These are phyloP conservation scores for Neurospora sp. DNA, from an alignment of 495 filamentous ascomycete genomes.

Conservation along the genomic window DNA sequence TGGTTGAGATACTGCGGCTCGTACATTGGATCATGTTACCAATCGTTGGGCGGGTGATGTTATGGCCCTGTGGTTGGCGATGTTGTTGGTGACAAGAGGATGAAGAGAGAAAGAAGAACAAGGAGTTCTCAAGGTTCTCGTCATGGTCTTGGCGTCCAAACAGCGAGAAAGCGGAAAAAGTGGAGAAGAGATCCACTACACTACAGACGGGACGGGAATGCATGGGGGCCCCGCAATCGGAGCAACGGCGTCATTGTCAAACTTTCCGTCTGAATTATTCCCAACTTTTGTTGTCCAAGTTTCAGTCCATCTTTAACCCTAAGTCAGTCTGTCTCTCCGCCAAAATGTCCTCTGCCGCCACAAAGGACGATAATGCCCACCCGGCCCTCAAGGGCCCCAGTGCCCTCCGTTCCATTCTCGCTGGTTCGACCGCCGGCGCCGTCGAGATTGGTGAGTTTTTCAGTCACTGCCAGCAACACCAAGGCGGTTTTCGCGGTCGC, in stretches of 20 bases:
- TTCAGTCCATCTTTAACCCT: neutral
- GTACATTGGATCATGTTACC: too few species aligned
- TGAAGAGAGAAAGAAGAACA: neutral
- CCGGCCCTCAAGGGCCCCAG: slow-evolving; percentile 52
- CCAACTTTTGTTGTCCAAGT: neutral
- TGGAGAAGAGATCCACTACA: neutral
- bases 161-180: neutral
- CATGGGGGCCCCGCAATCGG: neutral
- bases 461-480: neutral
- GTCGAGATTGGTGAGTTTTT: slow-evolving; percentile 70
- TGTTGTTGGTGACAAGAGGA: neutral
- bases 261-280: neutral
- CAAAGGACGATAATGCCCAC: slow-evolving; percentile 16
- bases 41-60: too few species aligned
- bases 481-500: neutral
- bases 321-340: neutral
- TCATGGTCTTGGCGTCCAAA: too few species aligned
- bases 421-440: slow-evolving; percentile 82
- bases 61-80: too few species aligned
- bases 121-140: too few species aligned
- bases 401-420: slow-evolving; percentile 73
- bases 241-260: neutral
- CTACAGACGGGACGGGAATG: neutral
- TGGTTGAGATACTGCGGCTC: too few species aligned
- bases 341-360: slow-evolving; percentile 19